Evolutionary conservation across 2,329 filamentous ascomycete species (phyloP).

Genomic region (Chrysosporium queenslandicum): DNA sequence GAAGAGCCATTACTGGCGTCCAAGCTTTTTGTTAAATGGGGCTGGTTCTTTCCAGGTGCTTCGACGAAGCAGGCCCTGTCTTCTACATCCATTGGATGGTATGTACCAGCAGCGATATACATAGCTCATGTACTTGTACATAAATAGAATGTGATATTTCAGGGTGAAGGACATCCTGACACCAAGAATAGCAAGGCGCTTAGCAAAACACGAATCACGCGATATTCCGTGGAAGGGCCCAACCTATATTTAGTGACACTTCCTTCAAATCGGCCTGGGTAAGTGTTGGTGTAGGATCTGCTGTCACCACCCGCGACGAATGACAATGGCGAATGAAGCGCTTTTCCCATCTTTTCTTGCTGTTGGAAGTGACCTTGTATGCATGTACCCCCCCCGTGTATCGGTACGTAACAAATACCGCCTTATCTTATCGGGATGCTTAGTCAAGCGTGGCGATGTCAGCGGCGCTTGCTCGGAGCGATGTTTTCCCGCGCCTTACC

Average conservation of each 20-base stretch:
- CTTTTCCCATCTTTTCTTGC: too few species aligned
- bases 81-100: too few species aligned
- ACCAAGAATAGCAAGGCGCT: not conserved
- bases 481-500: conserved; percentile 5
- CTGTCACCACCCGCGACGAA: not conserved
- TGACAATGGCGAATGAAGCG: not conserved
- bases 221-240: not conserved
- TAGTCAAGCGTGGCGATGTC: conserved; percentile 4
- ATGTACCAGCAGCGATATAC: too few species aligned
- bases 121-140: too few species aligned
- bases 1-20: conserved; percentile 60
- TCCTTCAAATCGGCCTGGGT: too few species aligned
- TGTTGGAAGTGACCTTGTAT: too few species aligned
- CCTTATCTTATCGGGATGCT: conserved; percentile 6
- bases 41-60: not conserved
- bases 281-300: not conserved
- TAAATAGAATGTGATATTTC: too few species aligned
- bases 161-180: not conserved
- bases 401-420: not conserved
- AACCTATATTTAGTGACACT: not conserved
- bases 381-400: not conserved
- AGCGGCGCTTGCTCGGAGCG: not conserved
- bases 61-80: too few species aligned
- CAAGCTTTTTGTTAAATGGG: conserved; percentile 60
- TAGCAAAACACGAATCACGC: not conserved